phyloP scores from a whole-genome alignment of 2,329 filamentous ascomycete genomes.

The Ophiostoma angusticollis region DNA sequence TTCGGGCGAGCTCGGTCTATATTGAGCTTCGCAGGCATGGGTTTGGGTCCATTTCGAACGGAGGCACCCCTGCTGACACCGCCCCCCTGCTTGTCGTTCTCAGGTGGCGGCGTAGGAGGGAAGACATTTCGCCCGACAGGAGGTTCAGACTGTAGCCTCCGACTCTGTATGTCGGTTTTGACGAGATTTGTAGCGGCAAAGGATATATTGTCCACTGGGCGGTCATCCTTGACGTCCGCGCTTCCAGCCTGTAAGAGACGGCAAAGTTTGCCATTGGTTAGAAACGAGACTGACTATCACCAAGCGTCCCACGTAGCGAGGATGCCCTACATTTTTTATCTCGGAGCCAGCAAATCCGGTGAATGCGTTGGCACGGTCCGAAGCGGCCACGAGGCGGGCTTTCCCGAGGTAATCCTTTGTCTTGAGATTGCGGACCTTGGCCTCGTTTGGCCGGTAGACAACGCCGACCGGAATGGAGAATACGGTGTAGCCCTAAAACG shows the following conservation, averaged over 20 bases:
- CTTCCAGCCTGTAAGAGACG: constrained; percentile 31
- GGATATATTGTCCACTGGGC: constrained; percentile 72
- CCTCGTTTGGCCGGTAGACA: constrained; percentile 88
- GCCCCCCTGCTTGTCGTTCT: constrained; percentile 52
- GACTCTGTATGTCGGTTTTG: constrained; percentile 67
- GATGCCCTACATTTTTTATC: constrained; percentile 53
- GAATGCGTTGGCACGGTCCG: constrained; percentile 67
- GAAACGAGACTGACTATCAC: too few species aligned
- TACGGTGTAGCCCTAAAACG: constrained; percentile 75
- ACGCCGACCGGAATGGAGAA: constrained; percentile 97
- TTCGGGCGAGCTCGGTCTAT: constrained; percentile 42
- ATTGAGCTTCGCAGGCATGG: constrained; percentile 49
- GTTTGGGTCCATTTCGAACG: constrained; percentile 48
- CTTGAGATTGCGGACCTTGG: constrained; percentile 96
- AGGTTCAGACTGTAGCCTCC: constrained; percentile 75
- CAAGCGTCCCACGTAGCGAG: too few species aligned
- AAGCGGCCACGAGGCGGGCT: constrained; percentile 81
- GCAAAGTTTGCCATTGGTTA: not conserved
- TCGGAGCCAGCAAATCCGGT: constrained; percentile 71
- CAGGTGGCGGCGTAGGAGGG: constrained; percentile 95
- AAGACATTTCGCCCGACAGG: constrained; percentile 70
- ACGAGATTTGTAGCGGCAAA: constrained; percentile 90
- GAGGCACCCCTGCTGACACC: constrained; percentile 41
- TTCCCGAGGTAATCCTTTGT: constrained; percentile 96
- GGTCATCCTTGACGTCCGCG: constrained; percentile 56